phyloP scores from a whole-genome alignment of 208 protist species.

The Tetramitus jugosus region DNA sequence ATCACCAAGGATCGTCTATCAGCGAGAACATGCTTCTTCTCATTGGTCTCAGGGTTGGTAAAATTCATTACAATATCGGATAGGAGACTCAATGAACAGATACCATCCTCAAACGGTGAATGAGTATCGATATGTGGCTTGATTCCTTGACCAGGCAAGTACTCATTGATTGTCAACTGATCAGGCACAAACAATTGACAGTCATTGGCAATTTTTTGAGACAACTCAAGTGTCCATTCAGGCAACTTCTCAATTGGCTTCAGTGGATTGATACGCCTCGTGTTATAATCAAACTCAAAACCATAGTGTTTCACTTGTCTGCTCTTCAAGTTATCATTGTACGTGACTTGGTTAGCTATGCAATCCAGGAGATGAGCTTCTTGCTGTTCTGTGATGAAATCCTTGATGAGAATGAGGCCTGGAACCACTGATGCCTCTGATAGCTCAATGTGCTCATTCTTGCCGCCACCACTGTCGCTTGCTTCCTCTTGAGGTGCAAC shows the following conservation, averaged over 20 bases:
- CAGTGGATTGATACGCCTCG: not conserved
- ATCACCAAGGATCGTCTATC: not conserved
- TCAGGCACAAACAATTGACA: constrained; percentile 9
- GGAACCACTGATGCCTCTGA: no score
- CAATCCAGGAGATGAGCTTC: not conserved
- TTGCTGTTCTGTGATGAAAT: constrained; percentile 16
- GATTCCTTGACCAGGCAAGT: constrained; percentile 36
- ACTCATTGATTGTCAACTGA: constrained; percentile 38
- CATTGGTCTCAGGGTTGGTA: not conserved
- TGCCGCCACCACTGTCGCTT: no score
- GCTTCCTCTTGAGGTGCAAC: no score
- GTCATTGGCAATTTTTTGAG: not conserved
- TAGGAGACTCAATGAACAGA: constrained; percentile 14
- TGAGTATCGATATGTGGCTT: constrained; percentile 27
- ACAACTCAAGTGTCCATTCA: not conserved
- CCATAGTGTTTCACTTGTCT: constrained; percentile 15
- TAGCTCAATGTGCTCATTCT: no score
- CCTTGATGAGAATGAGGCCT: not conserved
- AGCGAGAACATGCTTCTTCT: constrained; percentile 1
- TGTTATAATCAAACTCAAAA: constrained; percentile 1
- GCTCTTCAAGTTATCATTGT: not conserved
- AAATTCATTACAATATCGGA: constrained; percentile 9
- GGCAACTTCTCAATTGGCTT: not conserved
- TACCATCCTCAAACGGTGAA: constrained; percentile 26
- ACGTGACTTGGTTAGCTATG: not conserved